These are phyloP conservation scores for Haplosporangium sp. DNA, from an alignment of 371 early-diverging fungal genomes.

Conservation along the genomic window DNA sequence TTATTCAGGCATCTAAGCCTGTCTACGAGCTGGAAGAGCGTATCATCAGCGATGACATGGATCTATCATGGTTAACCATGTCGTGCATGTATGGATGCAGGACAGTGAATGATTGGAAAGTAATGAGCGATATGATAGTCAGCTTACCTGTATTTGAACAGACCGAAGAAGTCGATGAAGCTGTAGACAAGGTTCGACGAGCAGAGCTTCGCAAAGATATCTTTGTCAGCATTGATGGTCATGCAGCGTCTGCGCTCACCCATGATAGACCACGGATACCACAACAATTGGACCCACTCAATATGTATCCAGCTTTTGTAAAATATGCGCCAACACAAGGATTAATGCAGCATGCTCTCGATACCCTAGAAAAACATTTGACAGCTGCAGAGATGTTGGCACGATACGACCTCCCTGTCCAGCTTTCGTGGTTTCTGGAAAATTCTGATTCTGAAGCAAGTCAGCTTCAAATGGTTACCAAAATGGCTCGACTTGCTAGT, in stretches of 20 bases:
- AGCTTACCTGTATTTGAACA: conserved; percentile 72
- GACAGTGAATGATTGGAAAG: conserved; percentile 58
- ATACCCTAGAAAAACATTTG: conserved; percentile 73
- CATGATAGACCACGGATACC: conserved; percentile 41
- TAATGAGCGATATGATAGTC: conserved; percentile 70
- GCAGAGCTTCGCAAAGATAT: conserved; percentile 52
- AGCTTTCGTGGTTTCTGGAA: conserved; percentile 74
- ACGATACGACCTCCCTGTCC: conserved; percentile 70
- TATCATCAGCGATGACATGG: conserved; percentile 69
- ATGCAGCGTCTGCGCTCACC: background rate
- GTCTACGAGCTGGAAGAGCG: conserved; percentile 65
- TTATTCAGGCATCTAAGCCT: conserved; percentile 72
- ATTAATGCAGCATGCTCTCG: conserved; percentile 70
- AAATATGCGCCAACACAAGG: conserved; percentile 59
- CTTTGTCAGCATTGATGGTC: conserved; percentile 15
- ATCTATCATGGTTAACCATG: conserved; percentile 66
- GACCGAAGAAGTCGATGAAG: conserved; percentile 51
- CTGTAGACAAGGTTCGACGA: conserved; percentile 39
- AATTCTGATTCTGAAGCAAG: conserved; percentile 56
- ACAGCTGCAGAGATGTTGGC: conserved; percentile 73
- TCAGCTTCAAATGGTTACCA: conserved; percentile 71
- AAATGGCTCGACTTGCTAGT: conserved; percentile 74
- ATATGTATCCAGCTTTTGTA: conserved; percentile 60
- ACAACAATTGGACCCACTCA: conserved; percentile 50
- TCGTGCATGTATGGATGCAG: conserved; percentile 67